Evolutionary conservation across 352 stramenopile genomes (phyloP), one percentile per base, ranked within the genome.

Genomic region (Phytopythium aichiense): DNA sequence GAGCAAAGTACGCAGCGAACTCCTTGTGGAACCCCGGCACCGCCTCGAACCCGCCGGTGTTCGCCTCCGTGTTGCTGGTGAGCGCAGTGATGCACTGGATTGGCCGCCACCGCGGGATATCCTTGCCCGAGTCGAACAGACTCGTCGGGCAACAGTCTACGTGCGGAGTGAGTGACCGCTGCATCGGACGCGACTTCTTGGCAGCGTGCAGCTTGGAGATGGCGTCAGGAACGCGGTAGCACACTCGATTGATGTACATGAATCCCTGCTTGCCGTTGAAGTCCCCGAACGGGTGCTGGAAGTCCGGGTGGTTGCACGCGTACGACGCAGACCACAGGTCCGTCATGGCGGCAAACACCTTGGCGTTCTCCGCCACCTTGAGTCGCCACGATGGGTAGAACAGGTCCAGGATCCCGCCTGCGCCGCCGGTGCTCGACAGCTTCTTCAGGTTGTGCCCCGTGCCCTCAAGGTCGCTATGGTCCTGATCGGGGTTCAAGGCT

Each of bases 371-470:
- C 1, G 84, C 81, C 22, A 96, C 74, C 33, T 76, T 68, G 1
- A 97, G 72, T 22, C 91, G 85, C 88, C 89, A 97, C 25, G 84
- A 89, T 31, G 86, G 77, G 67, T 97, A 96, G 52, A 96, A 97
- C 7, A 97, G 66, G 46, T 97, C 89, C 7, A 97, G 63, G 48
- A 97, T 92, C 25, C 88, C 88, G 43, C 88, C 89, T 28, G 89
- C 85, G 40, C 89, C 89, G n/a, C 81, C 79, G 7, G 89, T 96
- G 61, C 85, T 95, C 49, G 89, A 96, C 11, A 97, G 67, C 50
- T 87, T 86, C 60, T 86, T 83, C 12, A 96, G 71, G 56, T 88
- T 79, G 18, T 81, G 58, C 13, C 79, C 83, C 0, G 84, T 96
- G 45, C 61, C 52, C 46, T 72, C 70, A 48, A 95, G 73, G 56